Percentiles rank a stretch among this genome's conserved stretches.
Conservation (phyloP, 768 basidiomycete genomes). For the Chalciporus chontae region DNA sequence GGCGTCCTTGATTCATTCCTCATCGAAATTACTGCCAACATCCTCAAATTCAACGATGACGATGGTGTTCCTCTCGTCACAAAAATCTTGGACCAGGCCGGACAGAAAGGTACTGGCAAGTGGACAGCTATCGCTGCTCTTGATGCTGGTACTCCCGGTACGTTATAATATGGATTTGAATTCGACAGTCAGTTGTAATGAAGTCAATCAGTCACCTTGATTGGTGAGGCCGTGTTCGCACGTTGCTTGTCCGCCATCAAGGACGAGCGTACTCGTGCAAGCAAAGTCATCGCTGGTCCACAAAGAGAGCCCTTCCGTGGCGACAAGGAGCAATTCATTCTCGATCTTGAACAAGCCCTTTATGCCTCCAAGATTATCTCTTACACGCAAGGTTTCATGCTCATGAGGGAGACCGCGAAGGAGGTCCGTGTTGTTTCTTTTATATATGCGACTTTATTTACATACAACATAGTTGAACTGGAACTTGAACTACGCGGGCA, state of each 20-base stretch:
- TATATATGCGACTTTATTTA: conserved; percentile 4
- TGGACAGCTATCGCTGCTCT: conserved; percentile 98
- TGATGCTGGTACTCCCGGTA: conserved; percentile 85
- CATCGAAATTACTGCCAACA: conserved; percentile 96
- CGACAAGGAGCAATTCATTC: conserved; percentile 98
- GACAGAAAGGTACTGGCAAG: conserved; percentile 99
- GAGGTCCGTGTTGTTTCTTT: conserved; percentile 48
- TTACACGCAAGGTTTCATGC: conserved; percentile 99
- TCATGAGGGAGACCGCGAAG: conserved; percentile 97
- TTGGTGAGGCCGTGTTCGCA: conserved; percentile 99
- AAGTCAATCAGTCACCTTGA: conserved; percentile 76
- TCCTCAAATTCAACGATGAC: conserved; percentile 95
- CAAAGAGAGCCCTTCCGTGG: conserved; percentile 92
- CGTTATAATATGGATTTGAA: conserved; percentile 21
- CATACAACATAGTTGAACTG: conserved; percentile 53
- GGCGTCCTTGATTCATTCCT: conserved; percentile 99
- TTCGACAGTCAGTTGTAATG: conserved; percentile 8
- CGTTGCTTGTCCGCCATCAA: conserved; percentile 98
- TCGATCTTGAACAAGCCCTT: conserved; percentile 97
- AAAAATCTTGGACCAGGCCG: conserved; percentile 95
- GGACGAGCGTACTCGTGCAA: conserved; percentile 90
- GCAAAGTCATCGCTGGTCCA: conserved; percentile 87
- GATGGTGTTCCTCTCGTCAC: conserved; percentile 87
- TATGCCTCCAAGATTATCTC: conserved; percentile 99
- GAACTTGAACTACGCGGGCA: conserved; percentile 97